Evolutionary conservation across 768 basidiomycete species (phyloP), one percentile per base, ranked within the genome.

Genomic region (Boletellus ananas): DNA sequence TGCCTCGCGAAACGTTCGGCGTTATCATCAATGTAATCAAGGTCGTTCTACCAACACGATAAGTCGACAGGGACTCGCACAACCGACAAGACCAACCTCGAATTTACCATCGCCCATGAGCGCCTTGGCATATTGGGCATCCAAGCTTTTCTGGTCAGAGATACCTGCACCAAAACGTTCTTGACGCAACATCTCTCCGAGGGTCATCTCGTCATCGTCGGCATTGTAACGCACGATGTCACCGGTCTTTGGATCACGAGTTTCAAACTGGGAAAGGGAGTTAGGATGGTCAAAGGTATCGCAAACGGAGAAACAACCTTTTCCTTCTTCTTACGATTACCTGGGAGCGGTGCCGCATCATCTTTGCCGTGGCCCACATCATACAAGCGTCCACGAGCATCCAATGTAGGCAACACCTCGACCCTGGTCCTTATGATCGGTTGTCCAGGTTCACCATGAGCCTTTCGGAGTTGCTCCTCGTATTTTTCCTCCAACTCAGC

Each of bases 11-110:
- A 77, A 57, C 84, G 86, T 61, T 95, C 95, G 1, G 93, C 94
- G 64, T 97, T 95, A 56, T 98, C 96, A 57, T 99, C 96, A 55
- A 96, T 86, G 58, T 98, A 98, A 40, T 97, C 96, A 29, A 94
- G 72, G 59, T 94, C 82, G 56, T 87, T 86, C 87, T 93, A 48
- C 10, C 36, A 49, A 36, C 13, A 20, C 13, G 17, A 46, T 52
- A 23, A 35, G 18, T 10, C 18, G 21, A 1, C 8, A 37, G 31
- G 12, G 10, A 41, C 25, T 36, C 2, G 4, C 13, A 16, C 18
- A 17, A 3, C 7, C 20, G 13, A 34, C 6, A 45, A 8, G 18
- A 54, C 76, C 39, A 56, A 90, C 92, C 73, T 90, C 71, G 63
- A 93, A 99, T 59, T 87, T 88, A 5, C 84, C 84, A 66, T 98